Evolutionary conservation across 371 early-diverging fungal species (phyloP).

Genomic region (Synchytrium microbalum): DNA sequence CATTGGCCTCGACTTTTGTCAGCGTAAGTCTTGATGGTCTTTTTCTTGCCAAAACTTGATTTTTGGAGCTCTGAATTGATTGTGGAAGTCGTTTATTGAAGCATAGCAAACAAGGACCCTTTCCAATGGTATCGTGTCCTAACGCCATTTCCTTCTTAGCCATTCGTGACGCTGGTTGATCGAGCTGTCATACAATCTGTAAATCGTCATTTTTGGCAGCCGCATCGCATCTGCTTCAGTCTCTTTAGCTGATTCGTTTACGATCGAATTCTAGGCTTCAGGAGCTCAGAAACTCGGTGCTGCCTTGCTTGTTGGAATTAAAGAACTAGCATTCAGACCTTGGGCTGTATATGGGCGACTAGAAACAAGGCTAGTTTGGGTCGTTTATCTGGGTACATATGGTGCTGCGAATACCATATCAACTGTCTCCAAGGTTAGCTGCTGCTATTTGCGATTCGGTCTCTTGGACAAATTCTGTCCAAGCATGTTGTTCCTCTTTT

Average conservation of each 20-base stretch:
- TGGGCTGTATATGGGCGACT: neutral
- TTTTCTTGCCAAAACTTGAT: too few species aligned
- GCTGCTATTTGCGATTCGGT: neutral
- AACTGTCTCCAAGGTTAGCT: neutral
- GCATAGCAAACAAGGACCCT: too few species aligned
- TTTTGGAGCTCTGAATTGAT: too few species aligned
- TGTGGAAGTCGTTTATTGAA: too few species aligned
- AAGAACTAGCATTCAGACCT: neutral
- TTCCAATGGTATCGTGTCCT: too few species aligned
- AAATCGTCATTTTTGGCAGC: neutral
- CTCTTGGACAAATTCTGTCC: too few species aligned
- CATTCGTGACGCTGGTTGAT: neutral
- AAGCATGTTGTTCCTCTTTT: too few species aligned
- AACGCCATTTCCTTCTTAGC: too few species aligned
- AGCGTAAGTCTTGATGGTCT: too few species aligned
- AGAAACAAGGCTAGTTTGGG: neutral
- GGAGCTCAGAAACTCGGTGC: neutral
- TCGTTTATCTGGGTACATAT: conserved; percentile 5
- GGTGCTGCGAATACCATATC: neutral
- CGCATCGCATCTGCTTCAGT: neutral
- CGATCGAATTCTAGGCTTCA: neutral
- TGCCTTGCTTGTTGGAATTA: neutral
- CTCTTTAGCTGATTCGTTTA: neutral
- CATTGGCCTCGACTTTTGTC: neutral
- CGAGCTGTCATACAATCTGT: neutral